phyloP scores from a whole-genome alignment of 2,329 filamentous ascomycete genomes.

The Beauveria caledonica region DNA sequence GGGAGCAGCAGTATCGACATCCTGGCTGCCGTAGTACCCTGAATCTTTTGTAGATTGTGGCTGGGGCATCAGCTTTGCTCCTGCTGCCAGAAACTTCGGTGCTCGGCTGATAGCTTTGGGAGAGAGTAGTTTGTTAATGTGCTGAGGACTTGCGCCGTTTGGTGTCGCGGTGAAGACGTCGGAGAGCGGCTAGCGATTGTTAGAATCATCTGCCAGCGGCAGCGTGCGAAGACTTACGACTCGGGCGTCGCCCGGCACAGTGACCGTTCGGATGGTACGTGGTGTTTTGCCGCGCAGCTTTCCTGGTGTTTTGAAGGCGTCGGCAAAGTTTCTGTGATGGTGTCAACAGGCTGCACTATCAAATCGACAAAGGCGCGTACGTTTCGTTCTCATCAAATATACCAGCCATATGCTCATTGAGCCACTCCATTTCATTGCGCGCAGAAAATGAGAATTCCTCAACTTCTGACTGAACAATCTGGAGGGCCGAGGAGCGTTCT shows the following conservation, averaged over 20 bases:
- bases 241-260: constrained; percentile 45
- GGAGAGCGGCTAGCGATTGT: constrained; percentile 45
- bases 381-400: constrained; percentile 82
- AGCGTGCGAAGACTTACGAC: constrained; percentile 42
- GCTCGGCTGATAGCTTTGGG: constrained; percentile 25
- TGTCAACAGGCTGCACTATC: constrained; percentile 20
- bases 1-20: constrained; percentile 22
- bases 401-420: constrained; percentile 96
- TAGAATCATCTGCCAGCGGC: constrained; percentile 14
- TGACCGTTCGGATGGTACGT: constrained; percentile 56
- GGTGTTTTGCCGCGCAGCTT: constrained; percentile 78
- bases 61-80: constrained; percentile 19
- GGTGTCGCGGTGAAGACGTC: constrained; percentile 50
- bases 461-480: constrained; percentile 71
- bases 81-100: constrained; percentile 23
- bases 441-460: constrained; percentile 92
- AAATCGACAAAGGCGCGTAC: constrained; percentile 39
- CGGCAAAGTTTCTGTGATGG: constrained; percentile 66
- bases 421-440: constrained; percentile 91
- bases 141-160: constrained; percentile 39
- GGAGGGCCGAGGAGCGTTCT: constrained; percentile 70
- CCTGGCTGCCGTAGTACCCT: constrained; percentile 63
- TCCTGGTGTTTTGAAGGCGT: constrained; percentile 91
- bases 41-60: constrained; percentile 43
- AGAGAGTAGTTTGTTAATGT: constrained; percentile 22